Conservation (phyloP, 2,329 filamentous ascomycete species). For the Grosmannia huntii region DNA sequence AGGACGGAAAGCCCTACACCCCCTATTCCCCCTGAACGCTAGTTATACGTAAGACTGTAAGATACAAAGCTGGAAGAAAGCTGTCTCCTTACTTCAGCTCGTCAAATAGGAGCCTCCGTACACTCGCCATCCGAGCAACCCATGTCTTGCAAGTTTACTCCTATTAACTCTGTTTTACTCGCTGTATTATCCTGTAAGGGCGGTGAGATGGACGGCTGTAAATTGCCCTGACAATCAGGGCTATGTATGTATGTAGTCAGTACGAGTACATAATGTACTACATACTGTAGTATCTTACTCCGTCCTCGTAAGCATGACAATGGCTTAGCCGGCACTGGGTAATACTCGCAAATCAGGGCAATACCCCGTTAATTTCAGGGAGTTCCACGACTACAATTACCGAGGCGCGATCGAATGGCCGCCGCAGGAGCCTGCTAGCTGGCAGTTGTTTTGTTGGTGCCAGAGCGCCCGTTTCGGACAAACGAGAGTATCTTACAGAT, state of each 20-base stretch:
- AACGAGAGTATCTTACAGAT: background rate
- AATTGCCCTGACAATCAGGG: background rate
- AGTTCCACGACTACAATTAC: background rate
- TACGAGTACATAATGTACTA: too few relatives aligned
- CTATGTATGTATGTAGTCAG: too few relatives aligned
- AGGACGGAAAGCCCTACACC: too few relatives aligned
- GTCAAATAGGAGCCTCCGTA: too few relatives aligned
- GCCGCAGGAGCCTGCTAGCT: background rate
- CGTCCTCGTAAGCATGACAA: background rate
- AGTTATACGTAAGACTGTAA: too few relatives aligned
- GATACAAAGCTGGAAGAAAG: too few relatives aligned
- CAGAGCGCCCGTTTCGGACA: background rate
- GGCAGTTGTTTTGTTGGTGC: background rate
- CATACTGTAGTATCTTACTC: too few relatives aligned
- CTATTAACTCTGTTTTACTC: too few relatives aligned
- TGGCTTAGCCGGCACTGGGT: background rate
- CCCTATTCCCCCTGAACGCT: too few relatives aligned
- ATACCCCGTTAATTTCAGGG: background rate
- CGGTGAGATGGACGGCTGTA: background rate
- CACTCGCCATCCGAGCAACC: too few relatives aligned
- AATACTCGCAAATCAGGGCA: background rate
- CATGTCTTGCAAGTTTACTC: too few relatives aligned
- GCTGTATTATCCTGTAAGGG: background rate
- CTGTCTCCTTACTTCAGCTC: too few relatives aligned
- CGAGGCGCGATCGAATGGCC: background rate